Conservation (phyloP, 768 basidiomycete species). For the Tricholomella constricta region DNA sequence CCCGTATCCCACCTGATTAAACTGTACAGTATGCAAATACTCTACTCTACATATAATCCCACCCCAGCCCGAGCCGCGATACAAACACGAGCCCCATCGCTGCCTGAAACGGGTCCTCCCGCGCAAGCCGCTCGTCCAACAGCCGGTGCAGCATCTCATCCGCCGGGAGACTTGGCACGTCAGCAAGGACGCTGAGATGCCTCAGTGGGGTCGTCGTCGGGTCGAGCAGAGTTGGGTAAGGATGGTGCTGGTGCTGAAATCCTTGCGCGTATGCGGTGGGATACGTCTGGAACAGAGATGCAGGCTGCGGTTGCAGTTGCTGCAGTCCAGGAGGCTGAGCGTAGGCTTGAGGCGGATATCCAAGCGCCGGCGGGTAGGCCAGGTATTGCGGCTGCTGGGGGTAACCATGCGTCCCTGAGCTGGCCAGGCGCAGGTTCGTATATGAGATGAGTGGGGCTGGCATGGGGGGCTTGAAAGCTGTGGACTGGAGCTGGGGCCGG, state of each 20-base stretch:
- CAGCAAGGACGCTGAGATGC: constrained; percentile 35
- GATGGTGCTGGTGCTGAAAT: too few relatives aligned
- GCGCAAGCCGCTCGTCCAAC: constrained; percentile 34
- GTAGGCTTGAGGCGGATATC: background rate
- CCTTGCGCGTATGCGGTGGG: too few relatives aligned
- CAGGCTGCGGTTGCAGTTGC: too few relatives aligned
- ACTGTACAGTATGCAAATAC: too few relatives aligned
- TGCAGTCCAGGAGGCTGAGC: too few relatives aligned
- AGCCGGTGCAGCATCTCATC: constrained; percentile 31
- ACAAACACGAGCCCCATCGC: constrained; percentile 49
- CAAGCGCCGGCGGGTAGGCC: too few relatives aligned
- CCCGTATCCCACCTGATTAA: too few relatives aligned
- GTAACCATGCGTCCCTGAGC: background rate
- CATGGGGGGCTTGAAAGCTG: constrained; percentile 3
- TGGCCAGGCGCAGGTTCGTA: background rate
- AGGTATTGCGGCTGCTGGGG: background rate
- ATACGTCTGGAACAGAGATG: too few relatives aligned
- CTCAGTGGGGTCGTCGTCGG: constrained; percentile 32
- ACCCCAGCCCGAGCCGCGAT: constrained; percentile 38
- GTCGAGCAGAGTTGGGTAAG: constrained; percentile 19
- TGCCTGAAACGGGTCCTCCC: constrained; percentile 45
- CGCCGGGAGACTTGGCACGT: constrained; percentile 16
- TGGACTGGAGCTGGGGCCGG: background rate
- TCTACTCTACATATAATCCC: constrained; percentile 21
- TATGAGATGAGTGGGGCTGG: constrained; percentile 6